These are phyloP conservation scores for Colletotrichum sp. DNA, from an alignment of 2,329 filamentous ascomycete genomes.

Conservation along the genomic window DNA sequence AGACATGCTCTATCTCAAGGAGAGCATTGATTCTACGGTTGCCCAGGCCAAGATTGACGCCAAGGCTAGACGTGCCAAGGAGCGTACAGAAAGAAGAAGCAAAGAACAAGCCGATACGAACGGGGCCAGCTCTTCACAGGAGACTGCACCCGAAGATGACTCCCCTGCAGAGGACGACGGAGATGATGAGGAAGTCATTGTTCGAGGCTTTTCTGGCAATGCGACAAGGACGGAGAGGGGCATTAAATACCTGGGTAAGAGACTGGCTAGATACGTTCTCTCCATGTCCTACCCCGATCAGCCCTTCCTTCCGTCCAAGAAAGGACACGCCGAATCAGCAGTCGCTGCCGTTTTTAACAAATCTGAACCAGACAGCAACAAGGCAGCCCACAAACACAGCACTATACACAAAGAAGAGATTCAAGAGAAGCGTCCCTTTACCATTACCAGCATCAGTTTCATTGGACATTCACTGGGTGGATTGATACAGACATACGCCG, in stretches of 20 bases:
- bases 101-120: constrained; percentile 7
- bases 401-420: constrained; percentile 53
- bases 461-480: constrained; percentile 91
- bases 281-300: constrained; percentile 93
- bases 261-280: constrained; percentile 89
- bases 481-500: constrained; percentile 88
- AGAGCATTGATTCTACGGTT: constrained; percentile 89
- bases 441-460: constrained; percentile 94
- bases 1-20: constrained; percentile 97
- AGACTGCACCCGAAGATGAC: background rate
- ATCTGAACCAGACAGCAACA: constrained; percentile 41
- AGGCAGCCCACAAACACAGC: constrained; percentile 65
- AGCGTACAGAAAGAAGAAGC: constrained; percentile 40
- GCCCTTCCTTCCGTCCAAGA: constrained; percentile 74
- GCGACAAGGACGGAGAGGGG: constrained; percentile 90
- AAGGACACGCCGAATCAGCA: constrained; percentile 49
- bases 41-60: constrained; percentile 75
- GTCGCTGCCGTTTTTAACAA: constrained; percentile 34
- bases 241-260: constrained; percentile 96
- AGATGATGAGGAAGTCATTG: constrained; percentile 81
- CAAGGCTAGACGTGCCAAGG: constrained; percentile 61
- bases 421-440: constrained; percentile 65
- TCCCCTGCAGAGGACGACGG: constrained; percentile 28
- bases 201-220: constrained; percentile 89
- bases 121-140: background rate